Evolutionary conservation across 768 basidiomycete species (phyloP).

Genomic region (Psilocybe sp.): DNA sequence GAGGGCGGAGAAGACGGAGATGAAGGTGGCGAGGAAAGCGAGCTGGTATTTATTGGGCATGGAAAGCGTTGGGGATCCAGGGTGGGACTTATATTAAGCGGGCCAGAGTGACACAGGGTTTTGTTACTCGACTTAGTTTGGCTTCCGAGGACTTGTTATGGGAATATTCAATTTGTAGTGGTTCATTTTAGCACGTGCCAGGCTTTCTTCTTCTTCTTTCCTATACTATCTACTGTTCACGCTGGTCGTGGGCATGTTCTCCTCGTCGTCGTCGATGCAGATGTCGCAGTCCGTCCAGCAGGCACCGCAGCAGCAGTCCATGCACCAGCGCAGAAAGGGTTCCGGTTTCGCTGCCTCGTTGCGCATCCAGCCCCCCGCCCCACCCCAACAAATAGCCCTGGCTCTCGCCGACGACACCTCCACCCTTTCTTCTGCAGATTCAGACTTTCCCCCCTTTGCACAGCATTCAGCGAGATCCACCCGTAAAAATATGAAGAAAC

Average conservation of each 20-base stretch:
- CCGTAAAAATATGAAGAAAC: constrained; percentile 73
- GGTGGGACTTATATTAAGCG: constrained; percentile 5
- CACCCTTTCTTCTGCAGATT: constrained; percentile 52
- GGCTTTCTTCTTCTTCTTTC: constrained; percentile 20
- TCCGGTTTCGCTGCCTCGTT: constrained; percentile 49
- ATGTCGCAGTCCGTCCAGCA: constrained; percentile 3
- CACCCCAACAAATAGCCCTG: constrained; percentile 47
- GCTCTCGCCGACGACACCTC: constrained; percentile 47
- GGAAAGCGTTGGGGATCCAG: constrained; percentile 6
- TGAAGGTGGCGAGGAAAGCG: constrained; percentile 53
- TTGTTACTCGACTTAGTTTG: constrained; percentile 3
- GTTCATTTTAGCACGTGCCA: constrained; percentile 7
- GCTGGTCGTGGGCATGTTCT: constrained; percentile 37
- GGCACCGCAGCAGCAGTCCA: constrained; percentile 8
- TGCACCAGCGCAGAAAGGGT: constrained; percentile 40
- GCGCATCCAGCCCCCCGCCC: constrained; percentile 55
- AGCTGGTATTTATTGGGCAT: constrained; percentile 61
- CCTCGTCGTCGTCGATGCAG: constrained; percentile 19
- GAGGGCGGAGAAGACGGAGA: constrained; percentile 46
- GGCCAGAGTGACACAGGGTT: constrained; percentile 10
- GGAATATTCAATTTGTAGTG: neutral
- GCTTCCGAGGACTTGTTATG: constrained; percentile 16
- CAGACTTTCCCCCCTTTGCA: constrained; percentile 42
- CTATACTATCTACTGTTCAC: constrained; percentile 31
- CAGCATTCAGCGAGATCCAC: constrained; percentile 30